These are phyloP conservation scores for Arthroderma sp. DNA, from an alignment of 2,329 filamentous ascomycete species.

Conservation along the genomic window DNA sequence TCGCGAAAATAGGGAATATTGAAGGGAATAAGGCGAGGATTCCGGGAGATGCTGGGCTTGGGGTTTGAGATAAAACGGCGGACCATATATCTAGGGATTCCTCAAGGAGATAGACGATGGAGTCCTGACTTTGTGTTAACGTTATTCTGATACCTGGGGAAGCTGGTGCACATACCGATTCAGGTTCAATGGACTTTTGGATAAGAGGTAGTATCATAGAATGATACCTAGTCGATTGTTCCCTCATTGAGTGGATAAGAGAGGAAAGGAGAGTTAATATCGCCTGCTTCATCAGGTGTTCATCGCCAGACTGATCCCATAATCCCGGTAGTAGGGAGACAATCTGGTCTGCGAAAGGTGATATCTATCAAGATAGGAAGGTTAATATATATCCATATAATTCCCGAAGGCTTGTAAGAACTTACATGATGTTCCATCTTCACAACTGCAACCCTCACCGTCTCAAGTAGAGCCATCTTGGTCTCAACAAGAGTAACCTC, in stretches of 20 bases:
- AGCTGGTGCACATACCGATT: constrained; percentile 43
- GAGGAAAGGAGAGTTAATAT: constrained; percentile 77
- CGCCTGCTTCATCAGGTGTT: constrained; percentile 86
- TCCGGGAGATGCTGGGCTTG: constrained; percentile 46
- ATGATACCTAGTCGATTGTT: constrained; percentile 66
- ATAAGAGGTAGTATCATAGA: constrained; percentile 70
- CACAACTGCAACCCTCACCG: constrained; percentile 66
- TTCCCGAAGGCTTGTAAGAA: constrained; percentile 40
- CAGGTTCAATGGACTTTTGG: constrained; percentile 62
- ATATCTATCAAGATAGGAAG: constrained; percentile 49
- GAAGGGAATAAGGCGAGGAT: constrained; percentile 52
- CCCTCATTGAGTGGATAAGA: constrained; percentile 74
- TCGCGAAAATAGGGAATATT: constrained; percentile 54
- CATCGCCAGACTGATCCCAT: constrained; percentile 76
- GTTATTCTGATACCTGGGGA: background rate
- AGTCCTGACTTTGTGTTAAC: constrained; percentile 30
- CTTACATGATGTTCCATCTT: constrained; percentile 63
- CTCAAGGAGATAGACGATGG: constrained; percentile 73
- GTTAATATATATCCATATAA: constrained; percentile 62
- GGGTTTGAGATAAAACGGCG: constrained; percentile 56
- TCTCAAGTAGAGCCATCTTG: constrained; percentile 80
- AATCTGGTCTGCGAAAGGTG: constrained; percentile 62
- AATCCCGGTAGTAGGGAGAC: constrained; percentile 66
- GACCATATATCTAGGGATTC: constrained; percentile 86
- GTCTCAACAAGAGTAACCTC: constrained; percentile 75